phyloP scores from a whole-genome alignment of 495 filamentous ascomycete species.

The Parmelia sp. region DNA sequence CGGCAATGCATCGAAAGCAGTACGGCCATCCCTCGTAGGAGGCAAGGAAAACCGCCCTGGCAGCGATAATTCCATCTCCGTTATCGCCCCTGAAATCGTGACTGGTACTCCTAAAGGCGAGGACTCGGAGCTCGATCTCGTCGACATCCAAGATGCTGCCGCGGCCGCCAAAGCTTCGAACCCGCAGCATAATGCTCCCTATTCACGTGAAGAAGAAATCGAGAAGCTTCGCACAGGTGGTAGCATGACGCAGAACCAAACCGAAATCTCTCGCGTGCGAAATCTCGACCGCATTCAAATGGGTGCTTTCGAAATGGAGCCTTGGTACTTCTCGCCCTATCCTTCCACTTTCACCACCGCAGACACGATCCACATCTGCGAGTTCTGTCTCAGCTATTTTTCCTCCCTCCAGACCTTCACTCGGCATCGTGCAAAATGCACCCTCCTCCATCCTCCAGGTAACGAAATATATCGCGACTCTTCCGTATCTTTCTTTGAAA shows the following conservation, averaged over 20 bases:
- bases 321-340: slow-evolving; percentile 99
- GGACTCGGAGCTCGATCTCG: slow-evolving; percentile 56
- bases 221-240: slow-evolving; percentile 88
- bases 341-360: slow-evolving; percentile 78
- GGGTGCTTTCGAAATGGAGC: slow-evolving; percentile 84
- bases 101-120: slow-evolving; percentile 51
- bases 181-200: slow-evolving; percentile 44
- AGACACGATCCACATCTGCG: slow-evolving; percentile 91
- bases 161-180: slow-evolving; percentile 43
- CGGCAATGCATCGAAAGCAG: slow-evolving; percentile 45
- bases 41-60: slow-evolving; percentile 55
- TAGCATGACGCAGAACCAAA: slow-evolving; percentile 97
- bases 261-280: slow-evolving; percentile 91
- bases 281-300: slow-evolving; percentile 92
- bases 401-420: slow-evolving; percentile 69
- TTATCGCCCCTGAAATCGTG: slow-evolving; percentile 41
- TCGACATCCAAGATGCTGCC: slow-evolving; percentile 58
- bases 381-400: slow-evolving; percentile 92
- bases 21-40: slow-evolving; percentile 35
- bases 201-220: slow-evolving; percentile 87
- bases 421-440: slow-evolving; percentile 85
- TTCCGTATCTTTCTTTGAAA: slow-evolving; percentile 92
- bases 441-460: slow-evolving; percentile 83
- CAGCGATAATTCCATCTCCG: slow-evolving; percentile 44
- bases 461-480: slow-evolving; percentile 98